A percentile compares a stretch with the other conserved stretches of the same genome.
Evolutionary conservation across 31 red algal genomes (phyloP).

Genomic region (Bonnemaisonia californica): DNA sequence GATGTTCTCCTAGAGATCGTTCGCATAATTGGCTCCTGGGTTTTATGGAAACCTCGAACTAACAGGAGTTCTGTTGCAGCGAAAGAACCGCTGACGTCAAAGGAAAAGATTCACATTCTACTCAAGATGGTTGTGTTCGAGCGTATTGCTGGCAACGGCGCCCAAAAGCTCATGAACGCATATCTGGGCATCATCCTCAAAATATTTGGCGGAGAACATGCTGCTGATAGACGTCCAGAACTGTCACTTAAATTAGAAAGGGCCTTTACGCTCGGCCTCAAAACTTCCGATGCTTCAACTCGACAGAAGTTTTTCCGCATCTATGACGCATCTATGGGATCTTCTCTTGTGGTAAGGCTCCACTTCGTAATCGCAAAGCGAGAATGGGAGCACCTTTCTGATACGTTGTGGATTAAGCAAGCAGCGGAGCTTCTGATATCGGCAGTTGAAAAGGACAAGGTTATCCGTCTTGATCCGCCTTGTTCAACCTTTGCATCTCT

Average conservation of each 20-base stretch:
- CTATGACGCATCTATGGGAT: slow-evolving; percentile 50
- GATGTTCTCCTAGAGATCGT: slow-evolving; percentile 77
- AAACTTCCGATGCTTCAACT: slow-evolving; percentile 26
- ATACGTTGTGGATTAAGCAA: slow-evolving; percentile 92
- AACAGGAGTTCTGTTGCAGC: not conserved
- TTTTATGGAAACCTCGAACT: slow-evolving; percentile 45
- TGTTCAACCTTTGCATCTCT: not conserved
- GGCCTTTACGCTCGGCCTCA: slow-evolving; percentile 85
- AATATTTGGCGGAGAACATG: slow-evolving; percentile 56
- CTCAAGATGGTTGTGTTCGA: slow-evolving; percentile 80
- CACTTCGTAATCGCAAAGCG: slow-evolving; percentile 82
- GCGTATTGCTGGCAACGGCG: slow-evolving; percentile 40
- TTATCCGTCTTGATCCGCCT: not conserved
- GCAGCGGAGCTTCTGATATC: slow-evolving; percentile 83
- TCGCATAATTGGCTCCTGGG: slow-evolving; percentile 62
- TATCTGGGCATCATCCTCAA: slow-evolving; percentile 74
- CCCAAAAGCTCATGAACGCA: slow-evolving; percentile 59
- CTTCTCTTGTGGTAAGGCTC: slow-evolving; percentile 58
- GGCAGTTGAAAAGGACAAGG: slow-evolving; percentile 15
- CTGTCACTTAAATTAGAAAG: slow-evolving; percentile 76
- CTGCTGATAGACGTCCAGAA: slow-evolving; percentile 44
- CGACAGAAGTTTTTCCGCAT: slow-evolving; percentile 79
- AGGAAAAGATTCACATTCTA: slow-evolving; percentile 91
- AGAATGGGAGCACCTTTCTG: slow-evolving; percentile 84
- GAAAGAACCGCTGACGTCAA: slow-evolving; percentile 67